phyloP scores from a whole-genome alignment of 768 basidiomycete genomes.

The Sporobolomyces roseus region DNA sequence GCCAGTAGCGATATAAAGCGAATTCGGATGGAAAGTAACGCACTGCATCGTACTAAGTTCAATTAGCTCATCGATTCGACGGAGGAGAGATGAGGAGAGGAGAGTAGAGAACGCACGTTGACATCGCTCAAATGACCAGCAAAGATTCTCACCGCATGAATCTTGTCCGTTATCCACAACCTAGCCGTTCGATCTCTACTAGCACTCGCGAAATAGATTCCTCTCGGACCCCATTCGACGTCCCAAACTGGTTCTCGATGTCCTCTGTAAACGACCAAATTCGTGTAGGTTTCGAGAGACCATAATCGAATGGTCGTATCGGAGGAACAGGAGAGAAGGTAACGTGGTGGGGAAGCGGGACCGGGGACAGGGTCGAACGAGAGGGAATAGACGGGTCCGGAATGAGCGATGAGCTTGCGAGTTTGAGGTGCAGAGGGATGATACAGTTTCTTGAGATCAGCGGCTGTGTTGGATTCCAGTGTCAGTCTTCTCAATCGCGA shows the following conservation, averaged over 20 bases:
- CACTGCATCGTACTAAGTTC: constrained; percentile 71
- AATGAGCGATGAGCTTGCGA: constrained; percentile 94
- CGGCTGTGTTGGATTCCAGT: constrained; percentile 51
- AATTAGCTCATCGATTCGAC: neutral
- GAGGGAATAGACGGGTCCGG: constrained; percentile 90
- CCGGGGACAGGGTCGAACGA: constrained; percentile 89
- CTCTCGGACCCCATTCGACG: constrained; percentile 96
- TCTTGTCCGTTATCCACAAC: constrained; percentile 91
- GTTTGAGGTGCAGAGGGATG: constrained; percentile 60
- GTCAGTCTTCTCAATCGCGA: too few relatives aligned
- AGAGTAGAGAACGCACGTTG: constrained; percentile 62
- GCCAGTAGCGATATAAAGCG: constrained; percentile 91
- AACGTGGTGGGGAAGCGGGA: constrained; percentile 75
- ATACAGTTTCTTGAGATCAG: constrained; percentile 62
- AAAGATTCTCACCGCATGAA: constrained; percentile 79
- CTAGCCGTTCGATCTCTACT: constrained; percentile 90
- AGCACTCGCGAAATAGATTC: constrained; percentile 95
- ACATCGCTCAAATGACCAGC: constrained; percentile 96
- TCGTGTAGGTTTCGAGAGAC: constrained; percentile 92
- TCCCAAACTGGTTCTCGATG: constrained; percentile 99
- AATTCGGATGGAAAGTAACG: constrained; percentile 94
- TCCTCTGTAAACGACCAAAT: constrained; percentile 87
- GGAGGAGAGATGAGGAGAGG: neutral
- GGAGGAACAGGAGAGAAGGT: constrained; percentile 85
- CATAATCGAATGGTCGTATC: constrained; percentile 87